Conservation (phyloP, 2,329 filamentous ascomycete genomes). For the Epichloe brachyelytri region DNA sequence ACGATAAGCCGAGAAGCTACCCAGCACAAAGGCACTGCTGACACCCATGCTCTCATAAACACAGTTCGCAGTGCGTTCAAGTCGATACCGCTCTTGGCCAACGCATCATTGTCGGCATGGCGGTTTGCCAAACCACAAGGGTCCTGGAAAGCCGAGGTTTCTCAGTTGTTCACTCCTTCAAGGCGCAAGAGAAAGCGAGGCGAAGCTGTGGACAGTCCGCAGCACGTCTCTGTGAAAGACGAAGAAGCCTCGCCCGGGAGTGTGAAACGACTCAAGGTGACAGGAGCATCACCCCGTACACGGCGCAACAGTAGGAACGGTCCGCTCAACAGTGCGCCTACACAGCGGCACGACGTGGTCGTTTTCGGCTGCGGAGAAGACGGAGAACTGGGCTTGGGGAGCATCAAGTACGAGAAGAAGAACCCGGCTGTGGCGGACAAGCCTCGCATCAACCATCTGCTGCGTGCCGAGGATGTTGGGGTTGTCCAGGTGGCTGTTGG, state of each 20-base stretch:
- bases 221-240: background rate
- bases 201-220: background rate
- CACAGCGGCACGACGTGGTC: conserved; percentile 3
- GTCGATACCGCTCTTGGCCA: background rate
- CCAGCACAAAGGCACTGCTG: background rate
- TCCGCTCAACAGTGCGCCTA: conserved; percentile 1
- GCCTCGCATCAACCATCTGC: conserved; percentile 34
- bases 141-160: background rate
- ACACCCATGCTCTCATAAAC: background rate
- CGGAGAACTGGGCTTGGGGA: conserved; percentile 9
- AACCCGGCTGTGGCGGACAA: conserved; percentile 1
- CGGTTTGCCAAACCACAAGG: background rate
- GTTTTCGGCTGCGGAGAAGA: conserved; percentile 8
- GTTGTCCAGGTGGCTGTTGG: conserved; percentile 51
- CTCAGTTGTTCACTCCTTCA: background rate
- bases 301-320: background rate
- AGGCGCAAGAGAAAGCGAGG: background rate
- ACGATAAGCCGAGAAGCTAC: background rate
- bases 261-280: background rate
- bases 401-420: background rate
- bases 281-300: background rate
- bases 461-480: conserved; percentile 30
- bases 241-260: background rate
- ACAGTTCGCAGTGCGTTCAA: conserved; percentile 1
- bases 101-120: background rate